Conservation (phyloP, 495 filamentous ascomycete species). For the Aspergillus baeticus region DNA sequence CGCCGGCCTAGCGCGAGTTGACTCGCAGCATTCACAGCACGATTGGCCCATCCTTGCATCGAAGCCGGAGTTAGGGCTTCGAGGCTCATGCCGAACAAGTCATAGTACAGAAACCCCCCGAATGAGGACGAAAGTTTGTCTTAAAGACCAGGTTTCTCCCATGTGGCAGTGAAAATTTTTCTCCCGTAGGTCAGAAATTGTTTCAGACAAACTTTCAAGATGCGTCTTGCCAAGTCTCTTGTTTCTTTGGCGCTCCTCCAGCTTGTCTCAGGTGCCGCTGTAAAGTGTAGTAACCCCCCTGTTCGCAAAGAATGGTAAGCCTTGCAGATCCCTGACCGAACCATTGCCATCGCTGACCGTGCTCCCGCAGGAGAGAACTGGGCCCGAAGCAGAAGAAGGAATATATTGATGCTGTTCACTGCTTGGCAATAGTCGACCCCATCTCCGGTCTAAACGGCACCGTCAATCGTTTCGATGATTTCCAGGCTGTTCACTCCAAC, state of each 20-base stretch:
- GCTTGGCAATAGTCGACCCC: slow-evolving; percentile 14
- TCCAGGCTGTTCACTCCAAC: slow-evolving; percentile 20
- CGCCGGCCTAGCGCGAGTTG: not conserved
- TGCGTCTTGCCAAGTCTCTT: slow-evolving; percentile 10
- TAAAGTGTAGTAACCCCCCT: slow-evolving; percentile 15
- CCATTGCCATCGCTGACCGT: too few relatives aligned
- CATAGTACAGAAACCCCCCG: not conserved
- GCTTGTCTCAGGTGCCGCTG: slow-evolving; percentile 1
- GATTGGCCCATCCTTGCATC: slow-evolving; percentile 1
- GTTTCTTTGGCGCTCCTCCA: slow-evolving; percentile 1
- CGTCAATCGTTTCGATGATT: slow-evolving; percentile 16
- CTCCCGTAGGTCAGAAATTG: not conserved
- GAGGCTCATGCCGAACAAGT: slow-evolving; percentile 2
- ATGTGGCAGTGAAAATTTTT: not conserved
- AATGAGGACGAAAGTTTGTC: not conserved
- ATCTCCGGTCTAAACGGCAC: slow-evolving; percentile 19
- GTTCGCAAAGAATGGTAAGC: slow-evolving; percentile 26
- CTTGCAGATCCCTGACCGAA: not conserved
- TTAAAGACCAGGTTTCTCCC: slow-evolving; percentile 4
- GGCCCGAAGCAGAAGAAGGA: slow-evolving; percentile 4
- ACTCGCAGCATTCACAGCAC: too few relatives aligned
- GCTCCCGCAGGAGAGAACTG: slow-evolving; percentile 15
- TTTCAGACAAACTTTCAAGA: slow-evolving; percentile 12
- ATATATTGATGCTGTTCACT: slow-evolving; percentile 20
- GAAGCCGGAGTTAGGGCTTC: slow-evolving; percentile 8